Evolutionary conservation across 2,329 filamentous ascomycete genomes (phyloP).

Genomic region (Fusarium bulbicola): DNA sequence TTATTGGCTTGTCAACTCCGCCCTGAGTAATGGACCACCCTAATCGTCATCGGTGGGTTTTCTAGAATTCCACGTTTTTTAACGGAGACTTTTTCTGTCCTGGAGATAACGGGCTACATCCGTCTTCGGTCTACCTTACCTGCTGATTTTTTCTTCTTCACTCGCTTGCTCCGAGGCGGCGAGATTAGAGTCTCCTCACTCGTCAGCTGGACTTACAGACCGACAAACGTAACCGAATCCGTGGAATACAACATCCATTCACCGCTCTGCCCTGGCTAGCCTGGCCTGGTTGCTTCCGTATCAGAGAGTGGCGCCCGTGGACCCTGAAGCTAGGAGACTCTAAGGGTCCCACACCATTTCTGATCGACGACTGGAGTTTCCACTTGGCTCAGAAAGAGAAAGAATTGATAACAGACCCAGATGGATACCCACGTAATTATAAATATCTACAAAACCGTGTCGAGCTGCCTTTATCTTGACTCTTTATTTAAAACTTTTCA

Average conservation of each 20-base stretch:
- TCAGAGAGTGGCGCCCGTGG: conserved; percentile 30
- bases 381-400: conserved; percentile 18
- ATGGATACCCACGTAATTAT: conserved; percentile 21
- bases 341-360: conserved; percentile 18
- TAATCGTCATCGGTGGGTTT: conserved; percentile 29
- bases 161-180: conserved; percentile 8
- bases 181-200: neutral
- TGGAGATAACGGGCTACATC: conserved; percentile 12
- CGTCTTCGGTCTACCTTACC: neutral
- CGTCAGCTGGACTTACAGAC: conserved; percentile 6
- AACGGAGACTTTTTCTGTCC: neutral
- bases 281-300: conserved; percentile 26
- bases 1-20: conserved; percentile 13
- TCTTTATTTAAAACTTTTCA: neutral
- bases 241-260: conserved; percentile 17
- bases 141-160: neutral
- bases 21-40: conserved; percentile 29
- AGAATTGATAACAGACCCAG: conserved; percentile 14
- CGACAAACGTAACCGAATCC: conserved; percentile 15
- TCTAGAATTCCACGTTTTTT: conserved; percentile 19
- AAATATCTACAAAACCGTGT: conserved; percentile 13
- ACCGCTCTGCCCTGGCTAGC: conserved; percentile 33
- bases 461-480: neutral
- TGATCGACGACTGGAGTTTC: conserved; percentile 23
- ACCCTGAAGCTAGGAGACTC: conserved; percentile 33